phyloP scores from a whole-genome alignment of 1,284 basidiomycete genomes.

The Grifola frondosa region DNA sequence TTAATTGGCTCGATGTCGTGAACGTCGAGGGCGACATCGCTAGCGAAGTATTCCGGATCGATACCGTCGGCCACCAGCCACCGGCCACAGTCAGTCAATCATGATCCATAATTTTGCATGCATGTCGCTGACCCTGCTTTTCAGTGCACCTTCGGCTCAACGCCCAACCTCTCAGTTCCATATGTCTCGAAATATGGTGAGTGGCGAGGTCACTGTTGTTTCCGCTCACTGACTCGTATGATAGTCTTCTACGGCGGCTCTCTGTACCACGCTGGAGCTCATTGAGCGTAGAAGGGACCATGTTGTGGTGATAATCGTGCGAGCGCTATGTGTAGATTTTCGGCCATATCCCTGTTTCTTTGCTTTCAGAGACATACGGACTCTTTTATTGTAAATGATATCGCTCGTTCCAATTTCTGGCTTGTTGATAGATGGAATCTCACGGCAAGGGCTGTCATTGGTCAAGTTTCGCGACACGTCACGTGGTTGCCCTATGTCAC shows the following conservation, averaged over 20 bases:
- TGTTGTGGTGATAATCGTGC: too few relatives aligned
- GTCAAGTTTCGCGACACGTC: too few relatives aligned
- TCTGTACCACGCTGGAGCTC: too few relatives aligned
- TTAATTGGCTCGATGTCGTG: constrained; percentile 58
- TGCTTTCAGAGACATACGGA: too few relatives aligned
- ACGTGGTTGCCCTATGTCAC: too few relatives aligned
- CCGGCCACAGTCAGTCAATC: constrained; percentile 46
- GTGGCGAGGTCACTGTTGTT: constrained; percentile 1
- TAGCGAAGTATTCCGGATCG: constrained; percentile 50
- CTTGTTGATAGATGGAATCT: too few relatives aligned
- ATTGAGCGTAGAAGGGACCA: too few relatives aligned
- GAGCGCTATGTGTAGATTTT: too few relatives aligned
- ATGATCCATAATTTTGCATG: background rate
- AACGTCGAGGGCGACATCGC: constrained; percentile 50
- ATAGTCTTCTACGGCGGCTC: constrained; percentile 24
- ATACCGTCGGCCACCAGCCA: constrained; percentile 64
- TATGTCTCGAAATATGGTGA: constrained; percentile 33
- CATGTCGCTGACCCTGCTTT: background rate
- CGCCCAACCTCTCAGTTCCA: constrained; percentile 28
- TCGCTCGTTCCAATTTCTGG: too few relatives aligned
- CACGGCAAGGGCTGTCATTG: too few relatives aligned
- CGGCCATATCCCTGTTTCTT: too few relatives aligned
- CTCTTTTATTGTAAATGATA: too few relatives aligned
- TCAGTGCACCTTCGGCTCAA: constrained; percentile 25
- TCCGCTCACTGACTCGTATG: background rate